These are phyloP conservation scores for Symmetrospora coprosmae DNA, from an alignment of 768 basidiomycete species.

Conservation along the genomic window DNA sequence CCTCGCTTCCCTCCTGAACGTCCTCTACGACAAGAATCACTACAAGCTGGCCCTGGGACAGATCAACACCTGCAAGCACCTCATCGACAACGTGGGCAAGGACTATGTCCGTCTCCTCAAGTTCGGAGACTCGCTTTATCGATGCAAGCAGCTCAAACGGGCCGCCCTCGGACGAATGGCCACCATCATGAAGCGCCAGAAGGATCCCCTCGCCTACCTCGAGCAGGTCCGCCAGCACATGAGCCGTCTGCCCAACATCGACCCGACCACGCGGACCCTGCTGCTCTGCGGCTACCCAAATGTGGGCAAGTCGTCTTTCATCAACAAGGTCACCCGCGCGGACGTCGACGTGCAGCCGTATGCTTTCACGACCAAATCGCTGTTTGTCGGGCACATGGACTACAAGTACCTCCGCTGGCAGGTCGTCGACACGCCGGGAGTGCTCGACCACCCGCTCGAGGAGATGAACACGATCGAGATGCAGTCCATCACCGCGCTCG, in stretches of 20 bases:
- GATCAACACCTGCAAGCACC: slow-evolving; percentile 82
- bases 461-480: slow-evolving; percentile 99
- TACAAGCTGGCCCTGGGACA: slow-evolving; percentile 98
- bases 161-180: slow-evolving; percentile 99
- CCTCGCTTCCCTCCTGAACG: slow-evolving; percentile 86
- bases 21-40: slow-evolving; percentile 98
- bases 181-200: slow-evolving; percentile 94
- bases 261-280: slow-evolving; percentile 93
- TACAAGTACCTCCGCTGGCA: slow-evolving; percentile 99
- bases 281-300: slow-evolving; percentile 98
- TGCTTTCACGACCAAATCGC: slow-evolving; percentile 96
- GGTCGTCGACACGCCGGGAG: slow-evolving; percentile 96
- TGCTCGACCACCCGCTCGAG: slow-evolving; percentile 92
- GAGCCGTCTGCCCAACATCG: slow-evolving; percentile 91
- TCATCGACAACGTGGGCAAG: slow-evolving; percentile 92
- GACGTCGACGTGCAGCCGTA: slow-evolving; percentile 99
- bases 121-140: slow-evolving; percentile 92
- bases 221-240: slow-evolving; percentile 99
- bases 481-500: slow-evolving; percentile 97
- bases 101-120: slow-evolving; percentile 94
- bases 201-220: slow-evolving; percentile 93
- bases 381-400: slow-evolving; percentile 96
- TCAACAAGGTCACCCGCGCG: slow-evolving; percentile 98
- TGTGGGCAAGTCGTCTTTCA: slow-evolving; percentile 97
- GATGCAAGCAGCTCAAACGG: slow-evolving; percentile 95